Evolutionary conservation across 1,284 basidiomycete genomes (phyloP), one percentile per base, ranked within the genome.

Genomic region (Hemileia vastatrix): DNA sequence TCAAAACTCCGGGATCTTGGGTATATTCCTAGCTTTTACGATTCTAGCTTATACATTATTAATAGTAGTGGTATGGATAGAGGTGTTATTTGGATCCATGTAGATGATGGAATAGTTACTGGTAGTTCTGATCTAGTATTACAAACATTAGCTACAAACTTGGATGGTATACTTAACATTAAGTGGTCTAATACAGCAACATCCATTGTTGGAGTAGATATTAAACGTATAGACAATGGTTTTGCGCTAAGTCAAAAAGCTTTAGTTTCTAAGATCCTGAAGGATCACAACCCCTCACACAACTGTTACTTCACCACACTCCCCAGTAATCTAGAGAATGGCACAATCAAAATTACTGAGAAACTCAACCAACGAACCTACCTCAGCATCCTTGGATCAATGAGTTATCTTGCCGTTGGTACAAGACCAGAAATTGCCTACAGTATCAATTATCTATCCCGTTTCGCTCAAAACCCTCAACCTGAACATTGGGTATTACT

Each of bases 171-270:
- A 43, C 15, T 56, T 6, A 27, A 45, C 13, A 31, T 56, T 8
- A 47, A 47, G 19, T 55, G 54, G 54, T 3, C n/a, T 13, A 4
- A 40, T 11, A 40, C 21, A 3, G 13, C 47, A 23, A 27, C 21
- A 1, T 45, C 44, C 9, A 48, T 57, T 31, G 55, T 57, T 21
- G 54, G 54, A 11, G 11, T 56, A n/a, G 27, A 56, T 21, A 18
- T 56, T 1, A 18, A 19, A 45, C 4, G 54, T 21, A 4, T 6
- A 4, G 23, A 6, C 9, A 4, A 18, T 9, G 43, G 54, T 31
- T 56, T 56, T n/a, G 2, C 3, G 1, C n/a, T 56, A 4, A n/a
- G 43, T 2, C 54, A 56, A 27, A n/a, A 15, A 4, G 31, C 31
- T n/a, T 23, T 56, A 6, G 27, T 56, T 15, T 3, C 3, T 3